These are phyloP conservation scores for Allomyces arbusculus DNA, from an alignment of 192 early-diverging fungal species.

Conservation along the genomic window DNA sequence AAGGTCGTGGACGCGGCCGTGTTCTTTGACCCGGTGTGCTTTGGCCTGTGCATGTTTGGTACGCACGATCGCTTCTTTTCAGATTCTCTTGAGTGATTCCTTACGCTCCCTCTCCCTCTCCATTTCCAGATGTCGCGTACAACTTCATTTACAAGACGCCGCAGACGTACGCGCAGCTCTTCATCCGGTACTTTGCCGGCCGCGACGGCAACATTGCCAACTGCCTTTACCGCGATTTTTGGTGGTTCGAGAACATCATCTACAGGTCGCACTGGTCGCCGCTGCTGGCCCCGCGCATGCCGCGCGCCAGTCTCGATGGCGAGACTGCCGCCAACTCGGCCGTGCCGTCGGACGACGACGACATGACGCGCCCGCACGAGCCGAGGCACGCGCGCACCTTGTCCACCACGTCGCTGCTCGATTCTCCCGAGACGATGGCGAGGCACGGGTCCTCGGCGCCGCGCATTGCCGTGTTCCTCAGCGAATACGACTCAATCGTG, in stretches of 20 bases:
- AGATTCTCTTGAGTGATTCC: too few relatives aligned
- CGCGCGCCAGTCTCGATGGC: too few relatives aligned
- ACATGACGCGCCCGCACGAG: too few relatives aligned
- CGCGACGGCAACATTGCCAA: background rate
- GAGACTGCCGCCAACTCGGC: too few relatives aligned
- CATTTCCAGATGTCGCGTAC: background rate
- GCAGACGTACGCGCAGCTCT: background rate
- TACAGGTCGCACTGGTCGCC: background rate
- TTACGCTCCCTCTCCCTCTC: too few relatives aligned
- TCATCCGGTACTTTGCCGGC: background rate
- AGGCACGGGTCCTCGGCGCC: background rate
- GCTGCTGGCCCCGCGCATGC: background rate
- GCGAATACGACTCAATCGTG: background rate
- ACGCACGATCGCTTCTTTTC: too few relatives aligned
- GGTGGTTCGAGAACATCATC: background rate
- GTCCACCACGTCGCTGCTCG: too few relatives aligned
- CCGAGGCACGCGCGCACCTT: too few relatives aligned
- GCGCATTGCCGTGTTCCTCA: background rate
- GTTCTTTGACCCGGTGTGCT: background rate
- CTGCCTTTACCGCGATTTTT: background rate
- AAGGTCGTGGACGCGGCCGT: background rate
- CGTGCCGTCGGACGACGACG: too few relatives aligned
- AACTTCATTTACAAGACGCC: background rate
- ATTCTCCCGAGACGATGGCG: too few relatives aligned
- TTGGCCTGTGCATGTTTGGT: background rate